Conservation (phyloP, 2,329 filamentous ascomycete species). For the Trichoderma sp. region DNA sequence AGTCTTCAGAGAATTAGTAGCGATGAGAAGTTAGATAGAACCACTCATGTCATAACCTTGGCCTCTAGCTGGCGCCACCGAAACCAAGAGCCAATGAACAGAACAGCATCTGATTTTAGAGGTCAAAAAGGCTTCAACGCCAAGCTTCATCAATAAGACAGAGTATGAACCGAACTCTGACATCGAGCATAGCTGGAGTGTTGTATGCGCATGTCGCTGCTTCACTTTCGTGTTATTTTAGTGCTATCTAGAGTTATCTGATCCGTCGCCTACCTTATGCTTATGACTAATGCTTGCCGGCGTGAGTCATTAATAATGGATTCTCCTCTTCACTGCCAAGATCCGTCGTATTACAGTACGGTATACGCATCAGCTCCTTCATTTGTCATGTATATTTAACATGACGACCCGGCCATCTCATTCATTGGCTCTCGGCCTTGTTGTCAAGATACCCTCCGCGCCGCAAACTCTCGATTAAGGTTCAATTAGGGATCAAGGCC, state of each 20-base stretch:
- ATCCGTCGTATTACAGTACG: background rate
- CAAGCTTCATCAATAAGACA: background rate
- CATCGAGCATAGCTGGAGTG: background rate
- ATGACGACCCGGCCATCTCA: background rate
- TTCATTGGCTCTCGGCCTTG: background rate
- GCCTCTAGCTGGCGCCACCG: background rate
- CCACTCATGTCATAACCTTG: background rate
- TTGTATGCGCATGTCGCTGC: background rate
- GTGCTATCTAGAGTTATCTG: background rate
- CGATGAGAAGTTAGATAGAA: background rate
- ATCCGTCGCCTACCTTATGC: background rate
- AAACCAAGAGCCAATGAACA: background rate
- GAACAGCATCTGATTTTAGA: too few species aligned
- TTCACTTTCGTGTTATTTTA: background rate
- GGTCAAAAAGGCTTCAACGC: background rate
- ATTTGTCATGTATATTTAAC: constrained; percentile 5
- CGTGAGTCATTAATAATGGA: constrained; percentile 12
- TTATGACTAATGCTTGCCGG: constrained; percentile 5
- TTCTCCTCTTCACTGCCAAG: background rate
- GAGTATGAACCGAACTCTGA: background rate
- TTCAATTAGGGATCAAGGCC: background rate
- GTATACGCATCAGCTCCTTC: background rate
- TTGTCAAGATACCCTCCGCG: constrained; percentile 9
- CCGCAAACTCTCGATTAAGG: background rate
- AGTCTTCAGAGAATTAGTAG: background rate